Percentiles rank a stretch among this genome's conserved stretches.
These are phyloP conservation scores for Pseudoscleropodium purum DNA, from an alignment of 225 moss, liverwort and hornwort genomes.

Conservation along the genomic window DNA sequence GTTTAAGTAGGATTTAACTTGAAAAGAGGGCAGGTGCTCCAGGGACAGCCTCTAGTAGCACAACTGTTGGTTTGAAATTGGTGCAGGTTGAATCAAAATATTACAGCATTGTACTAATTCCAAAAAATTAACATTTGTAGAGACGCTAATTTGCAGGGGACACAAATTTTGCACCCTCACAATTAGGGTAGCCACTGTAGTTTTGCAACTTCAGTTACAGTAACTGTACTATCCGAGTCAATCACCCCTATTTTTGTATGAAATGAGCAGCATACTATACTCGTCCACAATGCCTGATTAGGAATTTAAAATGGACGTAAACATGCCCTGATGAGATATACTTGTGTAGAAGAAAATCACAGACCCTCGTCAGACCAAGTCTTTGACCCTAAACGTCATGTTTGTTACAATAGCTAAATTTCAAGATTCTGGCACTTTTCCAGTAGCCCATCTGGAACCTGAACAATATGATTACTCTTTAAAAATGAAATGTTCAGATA, in stretches of 20 bases:
- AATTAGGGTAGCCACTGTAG: neutral
- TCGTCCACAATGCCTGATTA: neutral
- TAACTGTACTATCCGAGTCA: neutral
- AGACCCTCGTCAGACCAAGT: neutral
- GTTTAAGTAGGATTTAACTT: neutral
- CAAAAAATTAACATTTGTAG: neutral
- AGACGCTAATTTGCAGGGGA: neutral
- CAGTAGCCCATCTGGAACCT: neutral
- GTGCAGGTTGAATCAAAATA: neutral
- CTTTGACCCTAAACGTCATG: neutral
- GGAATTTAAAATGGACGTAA: neutral
- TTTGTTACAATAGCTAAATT: too few species aligned
- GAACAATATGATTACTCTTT: neutral
- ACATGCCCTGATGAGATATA: neutral
- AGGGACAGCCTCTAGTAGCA: neutral
- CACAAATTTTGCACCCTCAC: neutral
- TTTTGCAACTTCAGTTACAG: neutral
- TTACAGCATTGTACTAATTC: too few species aligned
- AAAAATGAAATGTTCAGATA: neutral
- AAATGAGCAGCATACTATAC: neutral
- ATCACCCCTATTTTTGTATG: neutral
- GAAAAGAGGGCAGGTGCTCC: neutral
- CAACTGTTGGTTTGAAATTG: neutral
- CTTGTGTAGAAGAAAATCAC: neutral
- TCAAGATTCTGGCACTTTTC: neutral